These are phyloP conservation scores for Cutaneotrichosporon arboriforme DNA, from an alignment of 1,284 basidiomycete species.

Conservation along the genomic window DNA sequence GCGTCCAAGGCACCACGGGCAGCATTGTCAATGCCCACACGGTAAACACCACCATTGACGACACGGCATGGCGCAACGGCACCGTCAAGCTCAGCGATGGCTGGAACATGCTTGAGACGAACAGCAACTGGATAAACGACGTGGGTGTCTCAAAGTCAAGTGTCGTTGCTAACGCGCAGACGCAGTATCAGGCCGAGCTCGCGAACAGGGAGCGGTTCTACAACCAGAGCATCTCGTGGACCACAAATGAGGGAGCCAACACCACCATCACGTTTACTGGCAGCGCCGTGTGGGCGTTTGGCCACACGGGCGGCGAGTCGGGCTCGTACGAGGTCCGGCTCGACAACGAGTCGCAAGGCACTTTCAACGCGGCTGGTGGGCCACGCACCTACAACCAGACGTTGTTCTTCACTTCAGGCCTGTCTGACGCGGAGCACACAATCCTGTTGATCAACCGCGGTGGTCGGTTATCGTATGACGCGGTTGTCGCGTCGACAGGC, in stretches of 20 bases:
- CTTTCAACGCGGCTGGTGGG: constrained; percentile 24
- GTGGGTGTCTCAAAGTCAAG: too few relatives aligned
- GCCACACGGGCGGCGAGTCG: constrained; percentile 24
- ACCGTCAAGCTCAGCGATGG: constrained; percentile 25
- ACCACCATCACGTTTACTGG: constrained; percentile 29
- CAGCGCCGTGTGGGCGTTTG: constrained; percentile 30
- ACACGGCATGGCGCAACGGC: constrained; percentile 31
- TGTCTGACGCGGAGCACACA: constrained; percentile 22
- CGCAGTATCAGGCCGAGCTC: constrained; percentile 22
- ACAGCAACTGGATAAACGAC: constrained; percentile 31
- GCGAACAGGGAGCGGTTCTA: constrained; percentile 14
- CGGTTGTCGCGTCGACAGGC: constrained; percentile 19
- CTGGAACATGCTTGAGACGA: constrained; percentile 40
- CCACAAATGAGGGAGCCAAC: constrained; percentile 19
- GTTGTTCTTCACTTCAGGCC: constrained; percentile 26
- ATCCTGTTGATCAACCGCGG: constrained; percentile 25
- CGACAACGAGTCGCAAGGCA: constrained; percentile 26
- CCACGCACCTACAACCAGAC: constrained; percentile 28
- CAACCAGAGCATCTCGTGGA: constrained; percentile 33
- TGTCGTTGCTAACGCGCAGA: constrained; percentile 11
- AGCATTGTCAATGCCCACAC: constrained; percentile 8
- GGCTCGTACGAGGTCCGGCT: constrained; percentile 29
- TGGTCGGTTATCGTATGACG: constrained; percentile 30
- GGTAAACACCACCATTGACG: constrained; percentile 34
- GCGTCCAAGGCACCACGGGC: constrained; percentile 18